Evolutionary conservation across 2,329 filamentous ascomycete genomes (phyloP).

Genomic region (Corniculantispora saksenae): DNA sequence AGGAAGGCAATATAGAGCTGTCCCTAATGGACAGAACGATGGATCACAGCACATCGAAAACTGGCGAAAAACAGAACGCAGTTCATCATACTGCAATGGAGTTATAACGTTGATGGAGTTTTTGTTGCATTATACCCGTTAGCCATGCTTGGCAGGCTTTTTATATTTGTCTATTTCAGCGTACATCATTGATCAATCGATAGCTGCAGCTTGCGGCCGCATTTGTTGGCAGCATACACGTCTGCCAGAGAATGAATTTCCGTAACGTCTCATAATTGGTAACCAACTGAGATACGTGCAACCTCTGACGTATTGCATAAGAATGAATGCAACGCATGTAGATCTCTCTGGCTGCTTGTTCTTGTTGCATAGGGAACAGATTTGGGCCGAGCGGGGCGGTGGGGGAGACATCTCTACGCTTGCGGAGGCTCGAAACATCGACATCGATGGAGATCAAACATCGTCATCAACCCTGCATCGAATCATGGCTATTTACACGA

Average conservation of each 20-base stretch:
- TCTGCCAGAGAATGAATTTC: background rate
- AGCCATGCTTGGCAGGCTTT: background rate
- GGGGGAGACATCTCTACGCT: background rate
- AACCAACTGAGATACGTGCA: no score
- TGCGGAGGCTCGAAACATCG: background rate
- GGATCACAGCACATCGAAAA: slow-evolving; percentile 2
- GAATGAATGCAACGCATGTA: no score
- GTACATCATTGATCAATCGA: no score
- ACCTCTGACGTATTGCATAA: no score
- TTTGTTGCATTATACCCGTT: slow-evolving; percentile 9
- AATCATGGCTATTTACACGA: background rate
- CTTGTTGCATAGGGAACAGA: background rate
- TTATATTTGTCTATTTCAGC: background rate
- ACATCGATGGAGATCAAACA: background rate
- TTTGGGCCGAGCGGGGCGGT: background rate
- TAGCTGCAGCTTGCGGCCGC: background rate
- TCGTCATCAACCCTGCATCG: background rate
- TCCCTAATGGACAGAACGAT: background rate
- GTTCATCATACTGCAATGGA: background rate
- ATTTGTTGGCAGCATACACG: background rate
- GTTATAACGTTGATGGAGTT: background rate
- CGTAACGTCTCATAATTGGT: no score
- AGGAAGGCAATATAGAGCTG: background rate
- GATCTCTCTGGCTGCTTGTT: background rate
- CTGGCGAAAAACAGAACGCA: background rate